These are phyloP conservation scores for Zasmidium citrigriseum DNA, from an alignment of 2,329 filamentous ascomycete species.

Conservation along the genomic window DNA sequence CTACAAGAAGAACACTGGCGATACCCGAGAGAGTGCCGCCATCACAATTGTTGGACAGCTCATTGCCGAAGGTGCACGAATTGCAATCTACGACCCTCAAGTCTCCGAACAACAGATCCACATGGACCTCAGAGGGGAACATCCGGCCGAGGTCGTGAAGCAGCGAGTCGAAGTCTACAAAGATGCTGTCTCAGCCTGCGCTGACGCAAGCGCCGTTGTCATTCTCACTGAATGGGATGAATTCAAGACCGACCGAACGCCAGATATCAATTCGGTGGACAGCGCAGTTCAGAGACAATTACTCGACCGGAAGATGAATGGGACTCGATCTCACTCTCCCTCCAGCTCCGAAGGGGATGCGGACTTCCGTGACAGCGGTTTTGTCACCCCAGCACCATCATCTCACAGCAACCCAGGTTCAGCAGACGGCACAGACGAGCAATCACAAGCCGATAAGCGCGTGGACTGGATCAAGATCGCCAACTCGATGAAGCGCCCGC, in stretches of 20 bases:
- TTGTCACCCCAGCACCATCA: conserved; percentile 18
- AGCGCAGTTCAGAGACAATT: conserved; percentile 1
- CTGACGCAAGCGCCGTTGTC: conserved; percentile 35
- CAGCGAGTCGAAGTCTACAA: conserved; percentile 27
- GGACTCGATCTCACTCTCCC: conserved; percentile 4
- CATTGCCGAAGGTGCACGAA: conserved; percentile 62
- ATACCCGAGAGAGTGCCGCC: conserved; percentile 70
- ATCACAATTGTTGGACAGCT: conserved; percentile 67
- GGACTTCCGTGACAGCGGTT: conserved; percentile 21
- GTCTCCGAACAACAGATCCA: conserved; percentile 37
- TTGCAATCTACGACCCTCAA: conserved; percentile 68
- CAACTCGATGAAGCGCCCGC: conserved; percentile 34
- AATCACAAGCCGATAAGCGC: conserved; percentile 15
- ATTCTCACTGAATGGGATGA: conserved; percentile 40
- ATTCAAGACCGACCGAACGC: conserved; percentile 34
- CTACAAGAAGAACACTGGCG: conserved; percentile 78
- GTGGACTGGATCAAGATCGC: conserved; percentile 38
- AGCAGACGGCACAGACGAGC: conserved; percentile 5
- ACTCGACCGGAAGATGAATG: background rate
- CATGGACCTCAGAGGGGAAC: conserved; percentile 31
- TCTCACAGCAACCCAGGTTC: background rate
- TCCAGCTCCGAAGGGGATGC: conserved; percentile 18
- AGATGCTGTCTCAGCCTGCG: conserved; percentile 36
- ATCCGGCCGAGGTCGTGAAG: conserved; percentile 27
- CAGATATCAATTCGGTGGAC: background rate